Evolutionary conservation across 192 early-diverging fungal species (phyloP).

Genomic region (Entomortierella lignicola): DNA sequence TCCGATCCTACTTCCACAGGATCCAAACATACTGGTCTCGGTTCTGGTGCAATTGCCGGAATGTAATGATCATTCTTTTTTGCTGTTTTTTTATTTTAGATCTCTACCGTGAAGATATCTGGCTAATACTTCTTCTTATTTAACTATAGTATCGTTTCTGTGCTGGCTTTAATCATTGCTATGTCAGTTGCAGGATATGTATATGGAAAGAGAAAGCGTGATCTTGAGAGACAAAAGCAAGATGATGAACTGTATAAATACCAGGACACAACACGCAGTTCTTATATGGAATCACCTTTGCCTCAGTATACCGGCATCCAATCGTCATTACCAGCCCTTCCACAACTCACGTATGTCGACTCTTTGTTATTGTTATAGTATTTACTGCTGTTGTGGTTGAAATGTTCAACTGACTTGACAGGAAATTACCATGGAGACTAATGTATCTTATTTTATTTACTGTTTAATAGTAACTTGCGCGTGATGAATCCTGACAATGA

Average conservation of each 20-base stretch:
- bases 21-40: constrained; percentile 17
- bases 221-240: constrained; percentile 27
- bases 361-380: neutral
- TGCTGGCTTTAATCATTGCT: constrained; percentile 30
- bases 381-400: no score
- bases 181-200: constrained; percentile 45
- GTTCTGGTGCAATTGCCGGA: constrained; percentile 42
- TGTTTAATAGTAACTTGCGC: constrained; percentile 24
- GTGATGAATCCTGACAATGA: constrained; percentile 51
- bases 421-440: neutral
- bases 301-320: constrained; percentile 47
- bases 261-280: constrained; percentile 25
- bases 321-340: constrained; percentile 22
- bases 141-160: constrained; percentile 27
- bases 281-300: constrained; percentile 38
- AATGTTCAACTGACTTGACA: no score
- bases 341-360: constrained; percentile 37
- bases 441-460: neutral
- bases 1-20: neutral
- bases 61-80: constrained; percentile 5
- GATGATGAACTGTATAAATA: constrained; percentile 39
- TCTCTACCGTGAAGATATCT: neutral
- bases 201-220: constrained; percentile 17
- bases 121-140: neutral
- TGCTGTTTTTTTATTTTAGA: neutral